These are phyloP conservation scores for Rhodotorula babjevae DNA, from an alignment of 768 basidiomycete genomes.

Conservation along the genomic window DNA sequence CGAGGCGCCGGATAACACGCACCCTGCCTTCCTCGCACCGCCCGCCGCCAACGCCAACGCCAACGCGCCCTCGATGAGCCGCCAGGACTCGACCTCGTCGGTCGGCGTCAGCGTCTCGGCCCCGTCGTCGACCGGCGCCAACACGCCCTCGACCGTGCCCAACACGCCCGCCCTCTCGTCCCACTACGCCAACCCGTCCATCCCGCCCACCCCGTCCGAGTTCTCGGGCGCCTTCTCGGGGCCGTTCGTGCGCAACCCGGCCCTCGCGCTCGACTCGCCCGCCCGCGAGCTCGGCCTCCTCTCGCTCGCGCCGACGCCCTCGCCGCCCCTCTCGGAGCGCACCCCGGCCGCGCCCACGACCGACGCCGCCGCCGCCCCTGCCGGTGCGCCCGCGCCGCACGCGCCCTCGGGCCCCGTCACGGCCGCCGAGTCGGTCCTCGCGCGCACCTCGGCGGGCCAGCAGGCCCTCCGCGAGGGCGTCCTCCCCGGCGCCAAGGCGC, in stretches of 20 bases:
- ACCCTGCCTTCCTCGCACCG: neutral
- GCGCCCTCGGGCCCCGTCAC: neutral
- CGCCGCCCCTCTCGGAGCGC: neutral
- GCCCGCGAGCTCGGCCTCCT: constrained; percentile 5
- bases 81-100: neutral
- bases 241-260: neutral
- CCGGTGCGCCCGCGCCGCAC: neutral
- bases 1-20: neutral
- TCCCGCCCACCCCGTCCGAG: constrained; percentile 2
- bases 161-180: constrained; percentile 8
- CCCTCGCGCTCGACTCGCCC: constrained; percentile 17
- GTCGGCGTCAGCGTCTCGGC: neutral
- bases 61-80: neutral
- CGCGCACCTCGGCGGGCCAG: constrained; percentile 17
- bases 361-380: neutral
- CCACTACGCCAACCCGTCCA: neutral
- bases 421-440: constrained; percentile 8
- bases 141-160: constrained; percentile 5
- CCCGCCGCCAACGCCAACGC: too few species aligned
- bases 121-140: neutral
- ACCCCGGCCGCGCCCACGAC: neutral
- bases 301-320: constrained; percentile 3
- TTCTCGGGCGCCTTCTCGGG: neutral
- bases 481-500: constrained; percentile 1
- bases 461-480: constrained; percentile 12